Base-by-base conservation (phyloP, 2,329 filamentous ascomycete genomes). In the Hymenoscyphus fructigenus region DNA sequence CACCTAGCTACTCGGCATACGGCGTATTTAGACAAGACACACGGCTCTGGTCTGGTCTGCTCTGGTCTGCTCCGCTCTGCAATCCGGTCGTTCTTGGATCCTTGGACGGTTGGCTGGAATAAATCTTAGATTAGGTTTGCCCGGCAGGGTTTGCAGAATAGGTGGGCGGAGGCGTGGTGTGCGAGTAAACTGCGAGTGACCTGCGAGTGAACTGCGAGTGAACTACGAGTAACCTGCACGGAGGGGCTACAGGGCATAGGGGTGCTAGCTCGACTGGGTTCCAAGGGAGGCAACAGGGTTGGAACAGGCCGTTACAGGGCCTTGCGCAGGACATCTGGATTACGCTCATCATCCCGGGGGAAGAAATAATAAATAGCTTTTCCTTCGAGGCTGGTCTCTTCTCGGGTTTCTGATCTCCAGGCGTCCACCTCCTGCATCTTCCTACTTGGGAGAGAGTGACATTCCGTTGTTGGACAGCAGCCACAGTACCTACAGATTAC, bases 111-210 rank as follows among this genome's bases (percentile, higher is more conserved):
- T n/a, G 28, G 38, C 12, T 23, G 26, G 29, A 56, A 36, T 17
- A 55, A 61, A 60, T 64, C 57, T 64, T 64, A 64, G 57, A 64
- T 64, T 64, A 64, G 62, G 57, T 60, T 64, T 57, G 44, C 36
- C 17, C 26, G 20, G 38, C 41, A 32, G 47, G 58, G 36, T 14
- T 53, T 23, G 7, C 28, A 17, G 10, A 20, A 41, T 28, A 9
- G 34, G 53, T 44, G 38, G 38, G 38, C 38, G n/a, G n/a, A 17
- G 38, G 38, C 38, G 6, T 44, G n/a, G n/a, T n/a, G n/a, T n/a
- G n/a, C n/a, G n/a, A n/a, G n/a, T n/a, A n/a, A n/a, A n/a, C n/a
- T n/a, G n/a, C n/a, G n/a, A n/a, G n/a, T n/a, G n/a, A n/a, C n/a
- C n/a, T n/a, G n/a, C n/a, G n/a, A n/a, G n/a, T n/a, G n/a, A n/a